Percentiles rank a stretch among this genome's conserved stretches.
Evolutionary conservation across 768 basidiomycete genomes (phyloP).

Genomic region (Tricholoma terreum): DNA sequence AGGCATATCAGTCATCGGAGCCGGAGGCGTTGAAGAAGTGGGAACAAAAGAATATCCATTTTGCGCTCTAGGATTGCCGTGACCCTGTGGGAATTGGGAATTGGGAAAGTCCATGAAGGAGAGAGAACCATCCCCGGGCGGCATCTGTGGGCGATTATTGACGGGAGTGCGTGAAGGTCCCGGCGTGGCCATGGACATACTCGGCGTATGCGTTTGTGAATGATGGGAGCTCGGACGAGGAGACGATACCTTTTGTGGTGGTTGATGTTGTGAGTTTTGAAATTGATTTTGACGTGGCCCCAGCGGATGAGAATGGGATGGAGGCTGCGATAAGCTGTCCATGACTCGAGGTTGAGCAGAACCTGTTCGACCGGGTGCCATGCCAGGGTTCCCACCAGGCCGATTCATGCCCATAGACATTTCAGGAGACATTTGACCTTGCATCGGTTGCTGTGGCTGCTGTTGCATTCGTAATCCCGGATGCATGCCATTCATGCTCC

Average conservation of each 20-base stretch:
- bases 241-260: slow-evolving; percentile 33
- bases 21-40: slow-evolving; percentile 48
- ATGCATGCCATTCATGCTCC: slow-evolving; percentile 34
- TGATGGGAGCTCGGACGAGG: slow-evolving; percentile 37
- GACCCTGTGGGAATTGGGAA: slow-evolving; percentile 28
- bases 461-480: slow-evolving; percentile 36
- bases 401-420: slow-evolving; percentile 37
- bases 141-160: slow-evolving; percentile 42
- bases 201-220: slow-evolving; percentile 39
- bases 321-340: slow-evolving; percentile 39
- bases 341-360: slow-evolving; percentile 49
- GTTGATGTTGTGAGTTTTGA: slow-evolving; percentile 37
- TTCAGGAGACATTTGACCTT: slow-evolving; percentile 35
- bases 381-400: slow-evolving; percentile 36
- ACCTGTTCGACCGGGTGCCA: slow-evolving; percentile 42
- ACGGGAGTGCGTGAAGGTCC: slow-evolving; percentile 38
- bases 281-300: slow-evolving; percentile 37
- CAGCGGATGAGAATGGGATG: slow-evolving; percentile 28
- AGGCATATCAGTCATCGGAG: slow-evolving; percentile 43
- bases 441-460: slow-evolving; percentile 27
- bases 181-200: slow-evolving; percentile 35
- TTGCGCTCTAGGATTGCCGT: slow-evolving; percentile 33
- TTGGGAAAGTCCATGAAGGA: slow-evolving; percentile 44
- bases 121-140: slow-evolving; percentile 39
- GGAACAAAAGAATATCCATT: slow-evolving; percentile 40